phyloP scores from a whole-genome alignment of 2,329 filamentous ascomycete species.

The Huntiella abstrusa region DNA sequence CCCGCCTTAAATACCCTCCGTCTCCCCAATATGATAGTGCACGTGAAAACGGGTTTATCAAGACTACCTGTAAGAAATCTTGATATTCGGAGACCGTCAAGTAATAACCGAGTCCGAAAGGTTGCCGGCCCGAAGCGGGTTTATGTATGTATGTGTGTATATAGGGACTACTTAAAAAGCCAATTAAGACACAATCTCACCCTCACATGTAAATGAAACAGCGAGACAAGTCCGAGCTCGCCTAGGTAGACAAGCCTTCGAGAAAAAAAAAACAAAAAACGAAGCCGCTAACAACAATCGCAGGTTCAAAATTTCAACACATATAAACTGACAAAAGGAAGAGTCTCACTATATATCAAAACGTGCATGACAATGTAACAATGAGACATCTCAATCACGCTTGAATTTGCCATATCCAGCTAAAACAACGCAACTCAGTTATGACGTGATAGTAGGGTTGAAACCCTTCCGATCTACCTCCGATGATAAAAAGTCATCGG shows the following conservation, averaged over 20 bases:
- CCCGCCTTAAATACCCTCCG: no score
- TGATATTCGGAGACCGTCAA: no score
- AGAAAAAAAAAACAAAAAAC: not conserved
- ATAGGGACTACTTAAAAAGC: not conserved
- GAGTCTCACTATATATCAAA: not conserved
- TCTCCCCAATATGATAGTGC: no score
- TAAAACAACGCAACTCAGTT: not conserved
- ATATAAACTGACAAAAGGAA: not conserved
- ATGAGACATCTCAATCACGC: no score
- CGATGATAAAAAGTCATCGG: not conserved
- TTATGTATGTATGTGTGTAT: no score
- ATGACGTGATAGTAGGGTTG: not conserved
- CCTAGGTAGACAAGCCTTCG: not conserved
- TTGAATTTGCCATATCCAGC: not conserved
- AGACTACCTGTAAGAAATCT: no score
- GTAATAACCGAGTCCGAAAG: no score
- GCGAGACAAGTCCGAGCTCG: slow-evolving; percentile 10
- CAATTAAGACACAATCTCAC: not conserved
- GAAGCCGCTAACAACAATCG: not conserved
- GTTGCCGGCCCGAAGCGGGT: no score
- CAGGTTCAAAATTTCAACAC: not conserved
- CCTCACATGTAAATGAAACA: not conserved
- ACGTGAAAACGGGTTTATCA: no score
- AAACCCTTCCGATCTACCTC: not conserved
- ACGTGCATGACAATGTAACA: not conserved